Conservation (phyloP, 129 eudicot genomes). For the Helichrysum umbraculigerum region DNA sequence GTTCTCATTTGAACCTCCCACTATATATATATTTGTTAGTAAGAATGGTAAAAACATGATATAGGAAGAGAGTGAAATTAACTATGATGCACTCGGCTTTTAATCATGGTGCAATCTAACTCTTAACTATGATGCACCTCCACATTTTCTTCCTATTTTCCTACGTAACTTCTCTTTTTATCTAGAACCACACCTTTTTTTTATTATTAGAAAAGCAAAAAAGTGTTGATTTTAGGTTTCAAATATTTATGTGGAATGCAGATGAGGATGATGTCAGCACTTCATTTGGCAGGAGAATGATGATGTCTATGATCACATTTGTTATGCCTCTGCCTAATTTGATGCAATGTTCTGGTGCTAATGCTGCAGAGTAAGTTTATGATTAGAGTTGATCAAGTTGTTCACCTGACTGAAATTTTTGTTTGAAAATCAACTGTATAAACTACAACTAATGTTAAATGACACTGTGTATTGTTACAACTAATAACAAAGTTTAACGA, state of each 20-base stretch:
- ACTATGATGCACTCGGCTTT: no score
- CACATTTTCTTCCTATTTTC: no score
- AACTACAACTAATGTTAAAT: background rate
- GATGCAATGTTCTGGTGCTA: conserved; percentile 27
- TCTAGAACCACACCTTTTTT: no score
- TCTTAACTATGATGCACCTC: no score
- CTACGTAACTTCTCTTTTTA: no score
- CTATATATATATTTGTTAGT: no score
- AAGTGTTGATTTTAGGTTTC: no score
- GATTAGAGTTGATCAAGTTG: background rate
- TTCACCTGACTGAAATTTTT: background rate
- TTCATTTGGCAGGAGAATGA: conserved; percentile 59
- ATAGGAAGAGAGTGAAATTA: no score
- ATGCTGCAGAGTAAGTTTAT: conserved; percentile 60
- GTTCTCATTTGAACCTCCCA: no score
- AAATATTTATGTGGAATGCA: background rate
- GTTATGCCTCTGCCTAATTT: conserved; percentile 45
- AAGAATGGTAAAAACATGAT: no score
- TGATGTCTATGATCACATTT: conserved; percentile 45
- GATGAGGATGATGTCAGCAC: conserved; percentile 27
- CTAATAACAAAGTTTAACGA: background rate
- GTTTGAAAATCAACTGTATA: background rate
- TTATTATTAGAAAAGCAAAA: background rate
- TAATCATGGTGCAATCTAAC: no score
- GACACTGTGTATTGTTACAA: background rate